These are phyloP conservation scores for Stipa capillata DNA, from an alignment of 176 grass and related monocot genomes.

Conservation along the genomic window DNA sequence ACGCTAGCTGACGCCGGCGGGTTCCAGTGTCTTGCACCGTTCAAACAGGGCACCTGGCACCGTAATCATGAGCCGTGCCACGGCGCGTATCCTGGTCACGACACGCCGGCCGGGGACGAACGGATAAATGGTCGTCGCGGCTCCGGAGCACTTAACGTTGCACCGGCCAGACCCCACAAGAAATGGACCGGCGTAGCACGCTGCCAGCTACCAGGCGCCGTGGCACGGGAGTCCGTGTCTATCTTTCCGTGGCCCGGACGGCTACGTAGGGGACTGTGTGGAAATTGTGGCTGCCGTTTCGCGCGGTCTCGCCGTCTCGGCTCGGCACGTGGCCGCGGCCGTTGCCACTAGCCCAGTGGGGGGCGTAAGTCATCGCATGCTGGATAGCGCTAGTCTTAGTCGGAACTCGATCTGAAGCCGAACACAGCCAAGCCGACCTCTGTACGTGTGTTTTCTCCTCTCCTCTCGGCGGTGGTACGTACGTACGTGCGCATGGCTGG, in stretches of 20 bases:
- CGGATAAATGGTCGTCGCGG: background rate
- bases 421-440: background rate
- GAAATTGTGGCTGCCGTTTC: background rate
- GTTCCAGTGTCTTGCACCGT: background rate
- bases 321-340: background rate
- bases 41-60: background rate
- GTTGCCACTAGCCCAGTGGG: background rate
- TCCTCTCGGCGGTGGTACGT: background rate
- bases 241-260: constrained; percentile 2
- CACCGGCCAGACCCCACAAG: background rate
- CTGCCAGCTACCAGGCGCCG: background rate
- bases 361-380: no score
- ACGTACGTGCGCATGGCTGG: background rate
- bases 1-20: background rate
- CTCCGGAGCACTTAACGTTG: no score
- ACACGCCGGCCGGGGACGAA: background rate
- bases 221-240: background rate
- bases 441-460: background rate
- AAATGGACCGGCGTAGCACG: background rate
- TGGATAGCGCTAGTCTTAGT: no score
- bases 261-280: background rate
- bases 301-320: constrained; percentile 4
- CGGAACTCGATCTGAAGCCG: no score
- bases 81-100: background rate
- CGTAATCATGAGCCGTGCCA: background rate